Conservation (phyloP, 371 early-diverging fungal species). For the Mortierella polycephala region DNA sequence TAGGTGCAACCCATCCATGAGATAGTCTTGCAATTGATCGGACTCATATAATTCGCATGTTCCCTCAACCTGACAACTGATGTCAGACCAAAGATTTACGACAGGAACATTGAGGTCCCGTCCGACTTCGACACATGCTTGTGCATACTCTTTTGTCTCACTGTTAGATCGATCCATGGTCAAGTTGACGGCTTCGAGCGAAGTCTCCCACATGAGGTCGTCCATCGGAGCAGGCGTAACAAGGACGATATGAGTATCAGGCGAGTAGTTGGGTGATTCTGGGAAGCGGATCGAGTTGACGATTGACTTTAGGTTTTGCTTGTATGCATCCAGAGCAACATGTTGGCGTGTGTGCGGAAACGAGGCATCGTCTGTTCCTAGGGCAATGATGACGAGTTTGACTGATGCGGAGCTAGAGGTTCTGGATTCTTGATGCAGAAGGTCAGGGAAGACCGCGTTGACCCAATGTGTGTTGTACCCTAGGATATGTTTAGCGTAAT, state of each 20-base stretch:
- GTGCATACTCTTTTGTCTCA: conserved; percentile 38
- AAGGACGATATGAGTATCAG: conserved; percentile 40
- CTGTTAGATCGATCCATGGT: conserved; percentile 39
- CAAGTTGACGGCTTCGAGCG: conserved; percentile 20
- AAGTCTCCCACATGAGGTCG: conserved; percentile 33
- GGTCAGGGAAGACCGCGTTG: conserved; percentile 42
- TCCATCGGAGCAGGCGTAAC: conserved; percentile 47
- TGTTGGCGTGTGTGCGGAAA: conserved; percentile 48
- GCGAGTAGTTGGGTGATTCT: conserved; percentile 47
- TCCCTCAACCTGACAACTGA: conserved; percentile 37
- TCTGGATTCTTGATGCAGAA: conserved; percentile 35
- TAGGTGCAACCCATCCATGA: conserved; percentile 50
- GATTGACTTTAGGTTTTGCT: conserved; percentile 30
- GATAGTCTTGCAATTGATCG: conserved; percentile 23
- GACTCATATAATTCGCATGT: conserved; percentile 43
- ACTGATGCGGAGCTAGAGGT: conserved; percentile 2
- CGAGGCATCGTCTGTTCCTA: conserved; percentile 50
- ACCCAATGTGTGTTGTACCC: conserved; percentile 53
- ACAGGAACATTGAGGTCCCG: conserved; percentile 38
- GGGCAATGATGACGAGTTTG: conserved; percentile 44
- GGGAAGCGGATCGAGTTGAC: conserved; percentile 37
- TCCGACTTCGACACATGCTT: conserved; percentile 38
- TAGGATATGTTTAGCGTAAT: neutral
- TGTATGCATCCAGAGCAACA: conserved; percentile 32
- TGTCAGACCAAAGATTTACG: conserved; percentile 46